Evolutionary conservation across 2,329 filamentous ascomycete genomes (phyloP).

Genomic region (Colletotrichum brevisporum): DNA sequence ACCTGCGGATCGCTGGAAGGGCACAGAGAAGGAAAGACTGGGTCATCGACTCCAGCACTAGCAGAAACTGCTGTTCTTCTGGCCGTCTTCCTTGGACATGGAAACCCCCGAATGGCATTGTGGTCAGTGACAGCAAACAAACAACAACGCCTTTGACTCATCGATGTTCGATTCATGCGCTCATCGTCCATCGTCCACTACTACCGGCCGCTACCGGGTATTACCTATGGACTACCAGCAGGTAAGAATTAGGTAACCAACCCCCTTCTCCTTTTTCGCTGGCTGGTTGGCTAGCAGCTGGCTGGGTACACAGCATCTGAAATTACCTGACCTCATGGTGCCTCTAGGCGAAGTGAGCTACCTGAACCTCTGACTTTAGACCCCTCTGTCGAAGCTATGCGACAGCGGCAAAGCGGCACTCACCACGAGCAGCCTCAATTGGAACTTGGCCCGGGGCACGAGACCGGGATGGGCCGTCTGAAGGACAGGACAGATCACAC

Average conservation of each 20-base stretch:
- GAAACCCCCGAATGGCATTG: conserved; percentile 17
- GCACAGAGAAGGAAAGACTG: conserved; percentile 27
- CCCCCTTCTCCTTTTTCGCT: conserved; percentile 4
- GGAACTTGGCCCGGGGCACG: not conserved
- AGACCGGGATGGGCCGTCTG: conserved; percentile 15
- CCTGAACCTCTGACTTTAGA: conserved; percentile 10
- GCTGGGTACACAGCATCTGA: not conserved
- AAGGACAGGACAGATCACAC: conserved; percentile 15
- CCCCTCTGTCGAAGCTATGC: not conserved
- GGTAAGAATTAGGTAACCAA: not conserved
- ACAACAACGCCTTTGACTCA: conserved; percentile 20
- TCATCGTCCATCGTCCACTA: not conserved
- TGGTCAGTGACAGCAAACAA: conserved; percentile 6
- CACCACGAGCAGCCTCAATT: not conserved
- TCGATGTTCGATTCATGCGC: not conserved
- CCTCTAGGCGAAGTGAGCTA: conserved; percentile 28
- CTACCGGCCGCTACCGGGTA: not conserved
- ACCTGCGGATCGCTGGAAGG: conserved; percentile 27
- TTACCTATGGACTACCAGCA: not conserved
- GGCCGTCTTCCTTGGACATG: conserved; percentile 14
- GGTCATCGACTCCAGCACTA: conserved; percentile 18
- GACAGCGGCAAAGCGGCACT: not conserved
- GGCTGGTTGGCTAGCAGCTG: not conserved
- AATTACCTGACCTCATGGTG: conserved; percentile 29
- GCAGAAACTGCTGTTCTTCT: not conserved